Evolutionary conservation across 176 grass and related monocot species (phyloP), one percentile per base, ranked within the genome.

Genomic region (Triticum dicoccoides): DNA sequence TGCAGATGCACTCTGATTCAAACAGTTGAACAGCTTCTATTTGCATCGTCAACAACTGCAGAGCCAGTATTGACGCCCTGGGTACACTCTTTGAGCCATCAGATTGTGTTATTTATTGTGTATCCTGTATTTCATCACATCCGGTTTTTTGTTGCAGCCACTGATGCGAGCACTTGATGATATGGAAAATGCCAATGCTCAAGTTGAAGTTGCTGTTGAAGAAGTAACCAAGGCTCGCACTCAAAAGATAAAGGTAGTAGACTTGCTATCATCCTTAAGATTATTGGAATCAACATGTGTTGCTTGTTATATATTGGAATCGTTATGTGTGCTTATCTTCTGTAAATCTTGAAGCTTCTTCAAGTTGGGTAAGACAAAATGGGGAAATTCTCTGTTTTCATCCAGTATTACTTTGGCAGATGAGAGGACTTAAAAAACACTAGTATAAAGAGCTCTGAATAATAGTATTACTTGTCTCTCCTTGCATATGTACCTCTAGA

Each of bases 161-260:
- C 85, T 99, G 72, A 99, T 99, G 93, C 91, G 89, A 80, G 88
- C 94, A 11, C 92, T 99, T 56, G 97, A 99, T 87, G 93, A 99
- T 80, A 99, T 96, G 94, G 94, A 99, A 89, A 99, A 94, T 85
- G 92, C 88, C 8, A 99, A 99, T 5, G 86, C 84, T 23, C 94
- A 99, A 92, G 94, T 99, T 38, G 90, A 95, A 90, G 90, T 91
- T 90, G 96, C 95, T 71, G 92, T 99, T 79, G 94, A 99, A 82
- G 94, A 99, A 90, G 97, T 93, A 58, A 99, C 97, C 13, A 93
- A 96, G 77, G 93, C 92, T 78, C 97, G 95, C 52, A 91, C 93
- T 24, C 93, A 99, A 82, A 99, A 99, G 76, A 95, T 95, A 85
- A 91, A 99, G 92, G 97, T 99, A 92, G 18, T 87, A 21, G 54